Percentiles rank a stretch among this genome's conserved stretches.
Evolutionary conservation across 163 green algal genomes (phyloP).

Genomic region (Prototheca wickerhamii): DNA sequence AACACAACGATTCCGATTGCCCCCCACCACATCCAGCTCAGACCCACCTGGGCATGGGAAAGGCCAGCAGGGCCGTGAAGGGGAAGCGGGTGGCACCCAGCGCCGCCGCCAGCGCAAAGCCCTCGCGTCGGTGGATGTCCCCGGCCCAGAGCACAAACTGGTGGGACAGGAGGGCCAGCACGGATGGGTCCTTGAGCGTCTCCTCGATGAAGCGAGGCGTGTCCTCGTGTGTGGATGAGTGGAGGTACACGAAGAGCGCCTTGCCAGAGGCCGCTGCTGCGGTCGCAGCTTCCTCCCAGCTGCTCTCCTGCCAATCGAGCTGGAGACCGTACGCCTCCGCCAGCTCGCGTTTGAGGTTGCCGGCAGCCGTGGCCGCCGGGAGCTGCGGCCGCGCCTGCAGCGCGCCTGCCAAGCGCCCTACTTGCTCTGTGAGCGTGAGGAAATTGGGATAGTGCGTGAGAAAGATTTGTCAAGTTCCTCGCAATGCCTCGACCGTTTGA

Average conservation of each 20-base stretch:
- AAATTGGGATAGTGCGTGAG: no score
- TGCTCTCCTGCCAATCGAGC: constrained; percentile 38
- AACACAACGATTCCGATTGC: not conserved
- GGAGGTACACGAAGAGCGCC: constrained; percentile 82
- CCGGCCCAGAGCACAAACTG: not conserved
- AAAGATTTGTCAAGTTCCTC: no score
- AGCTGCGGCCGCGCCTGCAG: not conserved
- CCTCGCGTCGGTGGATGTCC: not conserved
- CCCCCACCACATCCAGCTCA: not conserved
- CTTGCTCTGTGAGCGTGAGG: no score
- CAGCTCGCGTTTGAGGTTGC: constrained; percentile 33
- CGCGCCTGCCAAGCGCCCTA: no score
- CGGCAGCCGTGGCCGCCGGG: not conserved
- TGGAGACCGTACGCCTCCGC: constrained; percentile 17
- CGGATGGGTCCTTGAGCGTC: not conserved
- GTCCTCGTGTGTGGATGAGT: constrained; percentile 33
- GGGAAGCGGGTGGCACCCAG: constrained; percentile 57
- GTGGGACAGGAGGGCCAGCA: not conserved
- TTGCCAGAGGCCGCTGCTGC: constrained; percentile 54
- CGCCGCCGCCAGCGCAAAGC: constrained; percentile 3
- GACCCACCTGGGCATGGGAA: constrained; percentile 27
- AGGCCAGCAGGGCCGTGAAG: constrained; percentile 56
- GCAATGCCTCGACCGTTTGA: no score
- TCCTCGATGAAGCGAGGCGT: not conserved
- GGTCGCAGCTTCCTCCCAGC: constrained; percentile 50